Conservation (phyloP, 805 yeast species). For the Pichia thaimueangensis region DNA sequence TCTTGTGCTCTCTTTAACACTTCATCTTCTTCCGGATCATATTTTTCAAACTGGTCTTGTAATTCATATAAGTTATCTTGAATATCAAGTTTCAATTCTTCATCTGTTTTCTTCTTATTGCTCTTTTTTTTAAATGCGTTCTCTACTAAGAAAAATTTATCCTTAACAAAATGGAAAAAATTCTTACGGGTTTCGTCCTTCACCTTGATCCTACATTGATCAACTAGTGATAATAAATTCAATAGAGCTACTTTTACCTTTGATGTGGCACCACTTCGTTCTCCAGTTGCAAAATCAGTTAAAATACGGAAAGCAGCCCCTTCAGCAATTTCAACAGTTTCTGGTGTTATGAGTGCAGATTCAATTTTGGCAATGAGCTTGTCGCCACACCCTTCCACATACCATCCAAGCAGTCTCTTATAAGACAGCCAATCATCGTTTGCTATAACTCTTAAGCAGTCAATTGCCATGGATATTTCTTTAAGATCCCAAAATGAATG, state of each 20-base stretch:
- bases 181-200: conserved; percentile 3
- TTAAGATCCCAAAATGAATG: conserved; percentile 72
- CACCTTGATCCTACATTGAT: conserved; percentile 16
- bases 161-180: conserved; percentile 20
- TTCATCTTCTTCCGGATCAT: conserved; percentile 22
- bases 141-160: conserved; percentile 18
- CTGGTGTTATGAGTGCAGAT: conserved; percentile 3
- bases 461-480: conserved; percentile 58
- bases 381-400: conserved; percentile 64
- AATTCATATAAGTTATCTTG: conserved; percentile 25
- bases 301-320: conserved; percentile 9
- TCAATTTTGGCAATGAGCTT: conserved; percentile 31
- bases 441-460: conserved; percentile 56
- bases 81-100: conserved; percentile 19
- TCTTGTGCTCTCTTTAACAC: conserved; percentile 20
- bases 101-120: conserved; percentile 19
- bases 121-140: conserved; percentile 15
- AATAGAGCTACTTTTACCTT: conserved; percentile 23
- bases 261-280: conserved; percentile 14
- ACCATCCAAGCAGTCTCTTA: conserved; percentile 49
- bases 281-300: conserved; percentile 12
- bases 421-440: conserved; percentile 60
- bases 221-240: conserved; percentile 27
- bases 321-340: background rate
- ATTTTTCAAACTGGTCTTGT: conserved; percentile 23